These are phyloP conservation scores for Tetrastigma voinierianum DNA, from an alignment of 164 flowering plant species.

Conservation along the genomic window DNA sequence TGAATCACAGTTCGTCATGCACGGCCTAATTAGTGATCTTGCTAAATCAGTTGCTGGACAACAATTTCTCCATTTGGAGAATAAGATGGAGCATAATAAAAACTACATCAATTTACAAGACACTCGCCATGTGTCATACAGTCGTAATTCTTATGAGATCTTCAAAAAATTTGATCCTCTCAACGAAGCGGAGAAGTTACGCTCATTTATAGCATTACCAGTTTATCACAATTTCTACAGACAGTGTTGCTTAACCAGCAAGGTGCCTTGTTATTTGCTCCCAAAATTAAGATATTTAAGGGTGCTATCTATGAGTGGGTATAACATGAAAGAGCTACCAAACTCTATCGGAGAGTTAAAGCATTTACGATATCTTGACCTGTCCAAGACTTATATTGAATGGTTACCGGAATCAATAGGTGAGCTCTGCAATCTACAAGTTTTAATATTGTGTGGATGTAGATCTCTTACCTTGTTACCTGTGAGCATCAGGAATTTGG, in stretches of 20 bases:
- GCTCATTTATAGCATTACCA: neutral
- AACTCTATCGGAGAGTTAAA: neutral
- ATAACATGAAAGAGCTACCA: neutral
- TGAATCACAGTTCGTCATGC: neutral
- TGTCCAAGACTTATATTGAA: neutral
- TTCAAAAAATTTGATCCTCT: neutral
- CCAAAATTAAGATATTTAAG: no score
- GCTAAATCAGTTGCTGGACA: neutral
- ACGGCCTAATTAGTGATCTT: conserved; percentile 4
- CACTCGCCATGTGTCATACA: neutral
- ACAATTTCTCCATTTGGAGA: no score
- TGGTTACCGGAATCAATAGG: conserved; percentile 1
- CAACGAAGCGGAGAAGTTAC: neutral
- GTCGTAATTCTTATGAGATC: neutral
- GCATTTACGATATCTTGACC: conserved; percentile 9
- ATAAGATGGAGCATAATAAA: neutral
- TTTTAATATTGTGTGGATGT: neutral
- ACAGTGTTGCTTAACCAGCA: no score
- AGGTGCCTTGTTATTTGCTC: no score
- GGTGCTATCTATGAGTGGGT: no score
- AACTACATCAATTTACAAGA: no score
- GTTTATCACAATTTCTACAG: no score
- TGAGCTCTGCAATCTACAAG: neutral
- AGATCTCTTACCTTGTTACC: neutral
- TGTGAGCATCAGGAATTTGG: neutral